Evolutionary conservation across 2,329 filamentous ascomycete species (phyloP).

Genomic region (Zarea fungicola): DNA sequence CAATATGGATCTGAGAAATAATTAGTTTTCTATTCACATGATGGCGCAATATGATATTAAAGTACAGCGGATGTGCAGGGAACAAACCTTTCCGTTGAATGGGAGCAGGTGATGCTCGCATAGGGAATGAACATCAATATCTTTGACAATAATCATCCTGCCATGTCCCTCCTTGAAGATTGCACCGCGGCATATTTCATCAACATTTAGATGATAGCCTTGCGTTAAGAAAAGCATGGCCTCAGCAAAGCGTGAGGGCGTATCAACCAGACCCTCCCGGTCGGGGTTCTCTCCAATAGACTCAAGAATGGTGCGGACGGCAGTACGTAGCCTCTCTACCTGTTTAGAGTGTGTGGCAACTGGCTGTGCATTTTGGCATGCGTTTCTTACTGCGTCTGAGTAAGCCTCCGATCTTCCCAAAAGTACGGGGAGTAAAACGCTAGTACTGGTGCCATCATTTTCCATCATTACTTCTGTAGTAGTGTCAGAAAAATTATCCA

Average conservation of each 20-base stretch:
- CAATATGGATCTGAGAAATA: background rate
- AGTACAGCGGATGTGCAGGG: background rate
- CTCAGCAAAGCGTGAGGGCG: background rate
- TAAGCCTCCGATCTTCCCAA: too few species aligned
- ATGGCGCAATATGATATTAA: too few species aligned
- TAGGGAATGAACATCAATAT: background rate
- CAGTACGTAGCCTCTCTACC: background rate
- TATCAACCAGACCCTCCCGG: background rate
- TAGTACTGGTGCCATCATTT: too few species aligned
- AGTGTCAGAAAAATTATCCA: too few species aligned
- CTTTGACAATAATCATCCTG: background rate
- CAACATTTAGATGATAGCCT: background rate
- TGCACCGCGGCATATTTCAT: background rate
- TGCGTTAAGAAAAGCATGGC: background rate
- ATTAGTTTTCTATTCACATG: too few species aligned
- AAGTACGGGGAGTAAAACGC: too few species aligned
- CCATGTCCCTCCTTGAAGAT: background rate
- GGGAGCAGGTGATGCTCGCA: constrained; percentile 5
- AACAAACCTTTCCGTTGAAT: background rate
- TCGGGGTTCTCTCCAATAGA: background rate
- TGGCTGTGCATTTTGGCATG: too few species aligned
- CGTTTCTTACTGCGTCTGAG: too few species aligned
- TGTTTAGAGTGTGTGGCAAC: too few species aligned
- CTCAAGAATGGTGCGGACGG: background rate
- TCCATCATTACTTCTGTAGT: too few species aligned